Base-by-base conservation (phyloP, 164 flowering plant genomes). In the Kalanchoe fedtschenkoi region DNA sequence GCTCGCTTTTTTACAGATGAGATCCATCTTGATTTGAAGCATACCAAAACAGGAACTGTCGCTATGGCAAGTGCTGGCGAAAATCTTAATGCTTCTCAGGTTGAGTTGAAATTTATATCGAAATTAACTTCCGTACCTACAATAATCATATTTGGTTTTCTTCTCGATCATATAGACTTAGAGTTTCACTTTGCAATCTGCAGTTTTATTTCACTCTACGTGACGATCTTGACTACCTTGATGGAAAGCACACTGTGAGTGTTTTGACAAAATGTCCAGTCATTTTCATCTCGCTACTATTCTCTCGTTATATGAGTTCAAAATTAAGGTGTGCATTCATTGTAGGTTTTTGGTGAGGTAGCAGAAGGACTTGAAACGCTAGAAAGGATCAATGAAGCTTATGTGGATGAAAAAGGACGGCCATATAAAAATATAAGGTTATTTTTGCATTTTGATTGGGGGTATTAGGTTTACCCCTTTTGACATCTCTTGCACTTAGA, bases 11-110 rank as follows among this genome's bases (percentile, higher is more conserved):
- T 95, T 58, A 75, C 79, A 33, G 97, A 95, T 64, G 97, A 95
- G 75, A 83, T 95, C 59, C 88, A 76, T 78, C 83, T 76, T 51
- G 92, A 91, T 73, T 74, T 95, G 35, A 95, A 88, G 72, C 99
- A 95, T 77, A 69, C 86, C 21, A 91, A 89, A 72, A 85, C 68
- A 0, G 99, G 99, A 8, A 87, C 93, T 14, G 79, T 91, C 69
- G 85, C 99, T 19, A 91, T 95, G 99, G 96, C 95, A 58, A 95
- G 91, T 76, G 99, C 86, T 64, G 99, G 99, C 58, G 91, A 91
- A 71, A 83, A 87, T 79, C 80, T 87, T 10, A 95, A 95, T 85
- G 99, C 99, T 62, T 95, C 99, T 43, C 99, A 92, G 98, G 96
- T 89, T 67, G 64, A 7, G 10, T 34, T 58, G 30, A 58, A 8